These are phyloP conservation scores for Amanita rubescens DNA, from an alignment of 768 basidiomycete genomes.

Conservation along the genomic window DNA sequence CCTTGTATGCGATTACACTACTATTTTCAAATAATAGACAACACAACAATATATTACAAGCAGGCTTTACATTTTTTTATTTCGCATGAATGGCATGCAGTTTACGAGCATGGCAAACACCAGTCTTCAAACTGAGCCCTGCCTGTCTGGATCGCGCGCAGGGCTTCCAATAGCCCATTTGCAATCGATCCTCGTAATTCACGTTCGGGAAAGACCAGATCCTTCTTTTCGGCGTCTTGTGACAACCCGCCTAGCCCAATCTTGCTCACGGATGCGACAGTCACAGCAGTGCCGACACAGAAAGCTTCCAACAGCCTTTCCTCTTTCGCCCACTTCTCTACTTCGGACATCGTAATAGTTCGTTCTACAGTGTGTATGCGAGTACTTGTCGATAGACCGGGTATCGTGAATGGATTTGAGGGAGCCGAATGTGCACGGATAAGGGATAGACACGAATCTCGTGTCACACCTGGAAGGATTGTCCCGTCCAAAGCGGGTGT, in stretches of 20 bases:
- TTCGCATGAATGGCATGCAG: no score
- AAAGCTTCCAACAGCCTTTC: conserved; percentile 69
- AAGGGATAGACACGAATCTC: conserved; percentile 65
- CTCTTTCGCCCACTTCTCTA: conserved; percentile 28
- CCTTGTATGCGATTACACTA: no score
- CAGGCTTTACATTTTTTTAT: no score
- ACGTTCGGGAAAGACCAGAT: conserved; percentile 44
- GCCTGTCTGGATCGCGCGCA: conserved; percentile 71
- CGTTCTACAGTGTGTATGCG: background rate
- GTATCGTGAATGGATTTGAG: conserved; percentile 37
- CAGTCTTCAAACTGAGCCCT: conserved; percentile 53
- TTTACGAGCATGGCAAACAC: conserved; percentile 33
- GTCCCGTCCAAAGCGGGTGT: conserved; percentile 84
- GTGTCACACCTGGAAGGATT: conserved; percentile 89
- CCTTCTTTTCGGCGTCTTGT: conserved; percentile 9
- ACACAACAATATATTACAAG: no score
- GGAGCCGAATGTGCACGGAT: conserved; percentile 44
- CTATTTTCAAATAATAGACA: no score
- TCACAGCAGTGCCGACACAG: conserved; percentile 70
- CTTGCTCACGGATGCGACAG: conserved; percentile 54
- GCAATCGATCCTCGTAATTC: conserved; percentile 43
- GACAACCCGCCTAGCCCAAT: conserved; percentile 41
- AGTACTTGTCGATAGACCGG: conserved; percentile 21
- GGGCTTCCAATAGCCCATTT: conserved; percentile 50
- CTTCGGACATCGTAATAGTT: background rate